A percentile compares a stretch with the other conserved stretches of the same genome.
These are phyloP conservation scores for Schizosaccharomyces octosporus DNA, from an alignment of 805 yeast genomes.

Conservation along the genomic window DNA sequence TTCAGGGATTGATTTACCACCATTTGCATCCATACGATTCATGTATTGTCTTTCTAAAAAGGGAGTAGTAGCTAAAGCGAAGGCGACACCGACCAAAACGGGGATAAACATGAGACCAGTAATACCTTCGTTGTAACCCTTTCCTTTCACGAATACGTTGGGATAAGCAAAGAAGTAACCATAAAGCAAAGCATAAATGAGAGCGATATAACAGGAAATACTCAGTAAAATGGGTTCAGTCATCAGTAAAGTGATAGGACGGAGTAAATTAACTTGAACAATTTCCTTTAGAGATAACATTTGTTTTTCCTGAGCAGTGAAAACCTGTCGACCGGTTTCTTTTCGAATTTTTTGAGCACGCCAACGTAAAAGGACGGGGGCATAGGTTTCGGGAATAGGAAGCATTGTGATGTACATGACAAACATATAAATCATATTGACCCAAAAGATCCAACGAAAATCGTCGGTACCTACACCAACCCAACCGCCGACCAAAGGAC, in stretches of 20 bases:
- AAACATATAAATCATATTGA: slow-evolving; percentile 79
- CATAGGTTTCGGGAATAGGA: slow-evolving; percentile 60
- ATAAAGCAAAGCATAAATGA: slow-evolving; percentile 70
- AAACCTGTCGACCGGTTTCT: slow-evolving; percentile 65
- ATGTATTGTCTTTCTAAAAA: slow-evolving; percentile 39
- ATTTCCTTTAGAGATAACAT: slow-evolving; percentile 45
- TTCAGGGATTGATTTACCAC: slow-evolving; percentile 28
- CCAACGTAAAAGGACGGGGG: slow-evolving; percentile 56
- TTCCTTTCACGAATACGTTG: slow-evolving; percentile 53
- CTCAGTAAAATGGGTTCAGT: slow-evolving; percentile 71
- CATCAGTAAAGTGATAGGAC: slow-evolving; percentile 48
- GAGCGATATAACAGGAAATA: slow-evolving; percentile 64
- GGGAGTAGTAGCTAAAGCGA: slow-evolving; percentile 56
- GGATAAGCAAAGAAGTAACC: slow-evolving; percentile 94
- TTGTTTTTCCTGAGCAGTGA: slow-evolving; percentile 79
- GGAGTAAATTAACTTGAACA: slow-evolving; percentile 36
- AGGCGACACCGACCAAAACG: slow-evolving; percentile 60
- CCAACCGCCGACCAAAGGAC: slow-evolving; percentile 74
- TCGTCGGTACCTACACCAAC: slow-evolving; percentile 39
- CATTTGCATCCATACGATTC: slow-evolving; percentile 16
- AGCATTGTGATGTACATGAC: slow-evolving; percentile 44
- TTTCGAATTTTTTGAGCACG: slow-evolving; percentile 48
- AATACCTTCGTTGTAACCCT: slow-evolving; percentile 51
- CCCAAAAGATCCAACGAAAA: slow-evolving; percentile 49
- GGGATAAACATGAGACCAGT: slow-evolving; percentile 80